A percentile compares a stretch with the other conserved stretches of the same genome.
Evolutionary conservation across 257 asterid species (phyloP).

Genomic region (Fraxinus pennsylvanica): DNA sequence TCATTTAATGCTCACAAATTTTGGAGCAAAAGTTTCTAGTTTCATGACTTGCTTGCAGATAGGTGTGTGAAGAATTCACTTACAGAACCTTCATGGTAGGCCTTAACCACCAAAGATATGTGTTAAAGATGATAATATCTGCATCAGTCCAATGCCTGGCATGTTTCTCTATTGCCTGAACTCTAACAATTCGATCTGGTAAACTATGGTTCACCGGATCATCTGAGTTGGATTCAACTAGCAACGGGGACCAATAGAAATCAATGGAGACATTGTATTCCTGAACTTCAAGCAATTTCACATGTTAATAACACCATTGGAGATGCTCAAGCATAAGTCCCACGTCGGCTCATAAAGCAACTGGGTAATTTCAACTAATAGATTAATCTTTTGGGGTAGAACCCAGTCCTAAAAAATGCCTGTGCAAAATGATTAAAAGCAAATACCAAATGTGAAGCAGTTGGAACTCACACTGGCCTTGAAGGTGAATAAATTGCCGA

Average conservation of each 20-base stretch:
- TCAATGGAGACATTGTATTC: constrained; percentile 74
- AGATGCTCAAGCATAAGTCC: background rate
- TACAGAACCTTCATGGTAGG: constrained; percentile 59
- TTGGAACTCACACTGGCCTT: constrained; percentile 39
- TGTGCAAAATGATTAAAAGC: background rate
- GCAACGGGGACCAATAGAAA: constrained; percentile 85
- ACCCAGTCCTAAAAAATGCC: background rate
- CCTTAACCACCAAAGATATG: constrained; percentile 75
- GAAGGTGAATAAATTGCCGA: constrained; percentile 37
- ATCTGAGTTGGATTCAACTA: constrained; percentile 83
- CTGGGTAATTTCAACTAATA: background rate
- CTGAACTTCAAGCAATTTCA: constrained; percentile 32
- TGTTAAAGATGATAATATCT: constrained; percentile 69
- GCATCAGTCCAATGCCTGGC: constrained; percentile 79
- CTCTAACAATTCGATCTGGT: constrained; percentile 45
- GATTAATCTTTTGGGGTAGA: background rate
- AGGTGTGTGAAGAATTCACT: constrained; percentile 25
- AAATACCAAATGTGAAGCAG: background rate
- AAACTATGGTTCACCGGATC: constrained; percentile 48
- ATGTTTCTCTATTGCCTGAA: constrained; percentile 62
- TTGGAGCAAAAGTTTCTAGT: background rate
- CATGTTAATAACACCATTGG: background rate
- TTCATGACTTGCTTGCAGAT: background rate
- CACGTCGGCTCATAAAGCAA: background rate
- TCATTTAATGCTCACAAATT: background rate